phyloP scores from a whole-genome alignment of 2,329 filamentous ascomycete species.

The Pseudocercospora musae region DNA sequence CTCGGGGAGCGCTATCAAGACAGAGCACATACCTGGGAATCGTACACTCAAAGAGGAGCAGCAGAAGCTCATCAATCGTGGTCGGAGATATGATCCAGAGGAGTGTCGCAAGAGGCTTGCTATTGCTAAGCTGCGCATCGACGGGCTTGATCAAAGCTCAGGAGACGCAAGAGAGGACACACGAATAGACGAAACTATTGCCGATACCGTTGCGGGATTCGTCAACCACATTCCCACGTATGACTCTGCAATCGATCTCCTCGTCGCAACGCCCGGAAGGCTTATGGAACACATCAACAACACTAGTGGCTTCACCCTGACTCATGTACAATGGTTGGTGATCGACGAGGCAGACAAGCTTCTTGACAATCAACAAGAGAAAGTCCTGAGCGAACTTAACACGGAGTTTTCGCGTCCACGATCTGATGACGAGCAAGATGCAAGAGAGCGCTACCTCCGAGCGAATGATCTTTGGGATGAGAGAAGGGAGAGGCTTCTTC shows the following conservation, averaged over 20 bases:
- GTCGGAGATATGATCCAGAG: conserved; percentile 59
- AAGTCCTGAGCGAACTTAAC: conserved; percentile 29
- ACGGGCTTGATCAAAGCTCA: not conserved
- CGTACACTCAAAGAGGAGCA: conserved; percentile 69
- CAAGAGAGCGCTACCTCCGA: conserved; percentile 27
- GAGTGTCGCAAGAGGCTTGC: conserved; percentile 48
- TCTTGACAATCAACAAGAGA: conserved; percentile 61
- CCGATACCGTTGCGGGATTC: conserved; percentile 40
- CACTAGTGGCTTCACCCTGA: conserved; percentile 76
- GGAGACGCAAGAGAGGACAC: conserved; percentile 24
- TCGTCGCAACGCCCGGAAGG: conserved; percentile 88
- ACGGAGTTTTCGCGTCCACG: conserved; percentile 22
- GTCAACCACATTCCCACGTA: conserved; percentile 63
- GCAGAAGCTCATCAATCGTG: conserved; percentile 58
- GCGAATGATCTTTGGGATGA: conserved; percentile 36
- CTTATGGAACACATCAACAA: conserved; percentile 86
- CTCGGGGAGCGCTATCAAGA: conserved; percentile 66
- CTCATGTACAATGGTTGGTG: conserved; percentile 79
- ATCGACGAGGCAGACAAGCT: conserved; percentile 94
- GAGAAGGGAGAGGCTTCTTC: conserved; percentile 48
- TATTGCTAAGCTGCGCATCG: conserved; percentile 9
- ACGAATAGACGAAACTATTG: conserved; percentile 26
- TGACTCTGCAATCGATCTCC: conserved; percentile 73
- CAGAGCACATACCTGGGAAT: conserved; percentile 80
- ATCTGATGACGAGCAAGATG: conserved; percentile 25